Percentiles rank a stretch among this genome's conserved stretches.
phyloP scores from a whole-genome alignment of 1,284 basidiomycete genomes.

The Cutaneotrichosporon curvatum region DNA sequence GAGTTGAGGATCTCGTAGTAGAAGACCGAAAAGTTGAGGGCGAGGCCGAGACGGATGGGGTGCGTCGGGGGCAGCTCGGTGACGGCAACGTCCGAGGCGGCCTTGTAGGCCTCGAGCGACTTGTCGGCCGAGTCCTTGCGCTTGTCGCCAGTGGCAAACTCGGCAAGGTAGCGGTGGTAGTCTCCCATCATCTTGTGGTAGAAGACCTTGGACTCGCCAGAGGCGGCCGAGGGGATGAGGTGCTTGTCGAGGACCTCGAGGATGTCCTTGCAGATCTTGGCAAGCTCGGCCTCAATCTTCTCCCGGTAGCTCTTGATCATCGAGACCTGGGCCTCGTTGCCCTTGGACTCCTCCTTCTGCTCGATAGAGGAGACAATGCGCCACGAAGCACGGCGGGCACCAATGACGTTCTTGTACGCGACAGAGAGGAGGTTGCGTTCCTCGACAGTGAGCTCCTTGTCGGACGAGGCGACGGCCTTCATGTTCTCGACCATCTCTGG shows the following conservation, averaged over 20 bases:
- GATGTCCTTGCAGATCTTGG: slow-evolving; percentile 99
- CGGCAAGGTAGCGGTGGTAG: slow-evolving; percentile 99
- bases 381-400: slow-evolving; percentile 98
- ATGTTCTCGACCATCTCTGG: slow-evolving; percentile 99
- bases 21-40: slow-evolving; percentile 99
- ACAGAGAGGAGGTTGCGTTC: slow-evolving; percentile 98
- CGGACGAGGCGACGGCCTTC: slow-evolving; percentile 93
- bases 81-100: slow-evolving; percentile 94
- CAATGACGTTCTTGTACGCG: slow-evolving; percentile 99
- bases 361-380: slow-evolving; percentile 98
- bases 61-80: slow-evolving; percentile 98
- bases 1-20: slow-evolving; percentile 99
- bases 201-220: slow-evolving; percentile 99
- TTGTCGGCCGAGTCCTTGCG: slow-evolving; percentile 97
- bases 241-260: slow-evolving; percentile 98
- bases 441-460: slow-evolving; percentile 97
- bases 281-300: slow-evolving; percentile 97
- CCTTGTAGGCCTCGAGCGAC: slow-evolving; percentile 99
- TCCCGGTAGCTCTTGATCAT: slow-evolving; percentile 99
- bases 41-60: slow-evolving; percentile 97
- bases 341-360: slow-evolving; percentile 99
- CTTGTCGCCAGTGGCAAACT: slow-evolving; percentile 98
- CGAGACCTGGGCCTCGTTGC: slow-evolving; percentile 91
- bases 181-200: slow-evolving; percentile 99
- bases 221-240: slow-evolving; percentile 95